These are phyloP conservation scores for Morella rubra DNA, from an alignment of 306 rosid genomes.

Conservation along the genomic window DNA sequence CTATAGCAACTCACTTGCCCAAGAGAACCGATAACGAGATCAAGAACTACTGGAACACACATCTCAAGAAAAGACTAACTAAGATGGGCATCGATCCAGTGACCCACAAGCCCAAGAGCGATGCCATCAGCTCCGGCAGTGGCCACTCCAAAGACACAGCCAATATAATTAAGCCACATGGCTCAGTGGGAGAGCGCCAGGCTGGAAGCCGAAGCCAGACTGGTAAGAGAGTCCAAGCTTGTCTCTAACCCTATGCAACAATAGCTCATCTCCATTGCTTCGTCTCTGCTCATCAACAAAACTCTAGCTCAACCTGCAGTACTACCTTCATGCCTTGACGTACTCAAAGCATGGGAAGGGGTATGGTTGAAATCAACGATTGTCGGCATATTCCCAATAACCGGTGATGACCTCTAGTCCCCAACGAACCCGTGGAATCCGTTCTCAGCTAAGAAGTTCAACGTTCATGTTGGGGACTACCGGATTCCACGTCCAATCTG, in stretches of 20 bases:
- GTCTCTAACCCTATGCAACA: background rate
- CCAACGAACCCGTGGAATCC: no score
- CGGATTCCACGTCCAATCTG: background rate
- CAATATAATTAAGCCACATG: constrained; percentile 39
- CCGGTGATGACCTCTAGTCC: background rate
- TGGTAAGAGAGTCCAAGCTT: constrained; percentile 33
- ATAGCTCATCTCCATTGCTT: background rate
- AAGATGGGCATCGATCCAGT: constrained; percentile 42
- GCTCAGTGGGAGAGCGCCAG: constrained; percentile 46
- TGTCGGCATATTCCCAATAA: background rate
- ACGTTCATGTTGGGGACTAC: constrained; percentile 6
- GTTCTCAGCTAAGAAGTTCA: background rate
- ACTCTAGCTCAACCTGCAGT: background rate
- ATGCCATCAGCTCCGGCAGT: constrained; percentile 15
- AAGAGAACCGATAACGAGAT: constrained; percentile 47
- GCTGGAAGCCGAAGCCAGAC: constrained; percentile 42
- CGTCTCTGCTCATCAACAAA: background rate
- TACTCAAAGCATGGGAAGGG: background rate
- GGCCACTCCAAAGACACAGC: constrained; percentile 28
- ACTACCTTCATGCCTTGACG: constrained; percentile 1
- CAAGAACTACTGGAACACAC: constrained; percentile 45
- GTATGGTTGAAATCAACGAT: background rate
- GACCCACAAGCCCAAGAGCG: constrained; percentile 44
- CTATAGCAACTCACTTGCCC: constrained; percentile 36
- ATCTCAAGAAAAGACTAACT: constrained; percentile 38